A percentile compares a stretch with the other conserved stretches of the same genome.
Evolutionary conservation across 2,329 filamentous ascomycete species (phyloP).

Genomic region (Aspergillus ustus): DNA sequence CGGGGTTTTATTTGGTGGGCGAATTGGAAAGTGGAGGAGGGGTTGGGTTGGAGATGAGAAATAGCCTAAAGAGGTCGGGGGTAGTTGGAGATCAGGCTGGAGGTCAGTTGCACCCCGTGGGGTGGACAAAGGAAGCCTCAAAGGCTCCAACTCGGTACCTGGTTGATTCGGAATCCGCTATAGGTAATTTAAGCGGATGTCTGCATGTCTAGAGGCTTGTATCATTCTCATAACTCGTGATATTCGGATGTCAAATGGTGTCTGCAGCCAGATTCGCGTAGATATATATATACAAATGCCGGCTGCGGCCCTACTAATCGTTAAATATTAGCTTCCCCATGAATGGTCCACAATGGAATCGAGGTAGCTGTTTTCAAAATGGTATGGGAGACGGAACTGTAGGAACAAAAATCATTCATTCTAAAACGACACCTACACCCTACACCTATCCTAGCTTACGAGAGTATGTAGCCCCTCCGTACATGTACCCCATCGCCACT

Average conservation of each 20-base stretch:
- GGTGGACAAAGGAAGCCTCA: background rate
- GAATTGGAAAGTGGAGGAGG: constrained; percentile 7
- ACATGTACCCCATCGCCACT: constrained; percentile 53
- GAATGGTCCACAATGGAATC: background rate
- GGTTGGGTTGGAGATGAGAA: constrained; percentile 4
- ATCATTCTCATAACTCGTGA: too few relatives aligned
- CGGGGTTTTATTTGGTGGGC: constrained; percentile 10
- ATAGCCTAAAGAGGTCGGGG: constrained; percentile 19
- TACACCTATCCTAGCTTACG: constrained; percentile 18
- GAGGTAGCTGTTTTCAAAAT: background rate
- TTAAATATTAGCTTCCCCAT: background rate
- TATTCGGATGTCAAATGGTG: too few relatives aligned
- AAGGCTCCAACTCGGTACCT: background rate
- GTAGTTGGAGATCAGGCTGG: background rate
- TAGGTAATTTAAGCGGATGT: too few relatives aligned
- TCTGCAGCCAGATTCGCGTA: too few relatives aligned
- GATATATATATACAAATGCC: background rate
- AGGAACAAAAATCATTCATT: background rate
- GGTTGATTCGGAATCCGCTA: too few relatives aligned
- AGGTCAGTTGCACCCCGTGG: background rate
- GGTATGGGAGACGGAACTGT: background rate
- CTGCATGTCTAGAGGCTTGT: too few relatives aligned
- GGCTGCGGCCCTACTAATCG: background rate
- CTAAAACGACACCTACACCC: background rate
- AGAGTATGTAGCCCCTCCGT: constrained; percentile 54